Conservation (phyloP, 192 early-diverging fungal genomes). For the Thoreauomyces humboldtii region DNA sequence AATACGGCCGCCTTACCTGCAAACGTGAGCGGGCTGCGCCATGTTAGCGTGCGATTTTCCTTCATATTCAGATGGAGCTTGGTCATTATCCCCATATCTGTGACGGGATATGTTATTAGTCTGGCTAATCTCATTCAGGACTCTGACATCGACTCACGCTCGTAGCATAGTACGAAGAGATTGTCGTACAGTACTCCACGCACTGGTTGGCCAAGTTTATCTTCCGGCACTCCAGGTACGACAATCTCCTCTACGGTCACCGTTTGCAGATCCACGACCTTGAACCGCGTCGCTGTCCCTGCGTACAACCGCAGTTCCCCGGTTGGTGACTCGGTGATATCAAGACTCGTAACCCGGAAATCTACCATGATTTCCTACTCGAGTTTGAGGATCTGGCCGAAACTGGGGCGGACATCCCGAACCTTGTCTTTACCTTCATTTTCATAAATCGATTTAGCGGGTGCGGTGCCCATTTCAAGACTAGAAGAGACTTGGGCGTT, state of each 20-base stretch:
- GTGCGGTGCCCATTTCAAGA: conserved; percentile 54
- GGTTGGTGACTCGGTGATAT: conserved; percentile 36
- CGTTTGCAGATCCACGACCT: conserved; percentile 41
- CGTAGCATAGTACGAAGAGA: conserved; percentile 39
- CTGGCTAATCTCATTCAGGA: neutral
- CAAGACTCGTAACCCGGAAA: conserved; percentile 31
- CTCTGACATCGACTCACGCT: no score
- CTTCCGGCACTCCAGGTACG: conserved; percentile 29
- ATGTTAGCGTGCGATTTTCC: conserved; percentile 34
- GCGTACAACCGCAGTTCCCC: conserved; percentile 39
- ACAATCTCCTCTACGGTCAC: conserved; percentile 36
- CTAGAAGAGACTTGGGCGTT: conserved; percentile 35
- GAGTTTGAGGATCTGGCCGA: no score
- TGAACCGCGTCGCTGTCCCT: conserved; percentile 36
- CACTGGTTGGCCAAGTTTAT: conserved; percentile 38
- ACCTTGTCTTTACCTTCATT: conserved; percentile 41
- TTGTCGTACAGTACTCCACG: conserved; percentile 33
- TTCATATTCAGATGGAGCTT: conserved; percentile 29
- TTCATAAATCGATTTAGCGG: conserved; percentile 59
- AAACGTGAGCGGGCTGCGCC: conserved; percentile 54
- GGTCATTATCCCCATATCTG: conserved; percentile 37
- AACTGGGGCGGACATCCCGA: no score
- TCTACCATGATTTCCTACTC: conserved; percentile 42
- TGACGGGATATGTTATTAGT: neutral
- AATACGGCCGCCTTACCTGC: conserved; percentile 26